A percentile compares a stretch with the other conserved stretches of the same genome.
These are phyloP conservation scores for Marasmius tenuissimus DNA, from an alignment of 1,284 basidiomycete species.

Conservation along the genomic window DNA sequence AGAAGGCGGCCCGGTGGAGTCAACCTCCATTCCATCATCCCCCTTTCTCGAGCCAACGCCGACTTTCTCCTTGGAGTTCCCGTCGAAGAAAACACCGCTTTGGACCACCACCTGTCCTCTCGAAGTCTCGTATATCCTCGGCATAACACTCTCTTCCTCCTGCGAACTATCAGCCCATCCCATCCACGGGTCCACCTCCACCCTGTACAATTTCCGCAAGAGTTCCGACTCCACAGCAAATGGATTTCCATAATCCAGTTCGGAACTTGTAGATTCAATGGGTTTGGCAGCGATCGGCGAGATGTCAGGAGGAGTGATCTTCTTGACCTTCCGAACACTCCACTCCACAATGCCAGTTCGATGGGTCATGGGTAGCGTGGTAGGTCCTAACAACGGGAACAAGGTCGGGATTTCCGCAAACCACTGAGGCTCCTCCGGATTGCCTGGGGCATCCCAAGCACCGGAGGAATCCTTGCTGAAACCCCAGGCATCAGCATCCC, in stretches of 20 bases:
- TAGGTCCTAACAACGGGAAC: conserved; percentile 42
- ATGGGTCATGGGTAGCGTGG: conserved; percentile 47
- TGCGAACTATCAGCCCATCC: conserved; percentile 36
- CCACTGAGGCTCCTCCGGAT: conserved; percentile 18
- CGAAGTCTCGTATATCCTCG: conserved; percentile 41
- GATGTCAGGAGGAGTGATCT: conserved; percentile 25
- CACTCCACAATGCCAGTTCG: conserved; percentile 49
- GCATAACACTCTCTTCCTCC: conserved; percentile 34
- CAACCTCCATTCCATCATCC: background rate
- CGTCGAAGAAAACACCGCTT: background rate
- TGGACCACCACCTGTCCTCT: conserved; percentile 38
- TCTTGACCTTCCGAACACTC: conserved; percentile 44
- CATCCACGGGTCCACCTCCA: conserved; percentile 56
- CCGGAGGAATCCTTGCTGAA: background rate
- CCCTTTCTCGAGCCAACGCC: conserved; percentile 1
- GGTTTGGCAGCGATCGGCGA: background rate
- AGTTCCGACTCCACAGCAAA: conserved; percentile 52
- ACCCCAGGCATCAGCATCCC: conserved; percentile 10
- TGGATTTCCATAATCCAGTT: conserved; percentile 7
- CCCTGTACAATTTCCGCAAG: conserved; percentile 42
- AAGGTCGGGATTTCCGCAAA: conserved; percentile 26
- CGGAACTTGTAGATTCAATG: background rate
- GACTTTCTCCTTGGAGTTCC: conserved; percentile 4
- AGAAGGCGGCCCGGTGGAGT: conserved; percentile 9
- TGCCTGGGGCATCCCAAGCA: conserved; percentile 8